These are phyloP conservation scores for Tagetes patula DNA, from an alignment of 129 eudicot species.

Conservation along the genomic window DNA sequence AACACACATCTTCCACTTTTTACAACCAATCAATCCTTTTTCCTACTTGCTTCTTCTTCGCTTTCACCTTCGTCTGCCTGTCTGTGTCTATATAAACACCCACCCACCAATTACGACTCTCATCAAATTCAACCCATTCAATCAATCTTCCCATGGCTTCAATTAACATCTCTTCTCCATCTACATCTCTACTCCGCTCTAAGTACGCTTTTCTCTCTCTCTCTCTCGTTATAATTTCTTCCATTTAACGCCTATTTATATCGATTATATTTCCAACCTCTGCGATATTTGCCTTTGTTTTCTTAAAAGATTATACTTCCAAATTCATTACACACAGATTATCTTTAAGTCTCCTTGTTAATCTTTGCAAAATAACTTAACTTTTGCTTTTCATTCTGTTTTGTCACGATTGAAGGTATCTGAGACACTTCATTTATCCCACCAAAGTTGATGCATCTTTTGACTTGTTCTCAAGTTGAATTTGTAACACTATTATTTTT, in stretches of 20 bases:
- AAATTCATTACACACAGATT: no score
- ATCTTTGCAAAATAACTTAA: neutral
- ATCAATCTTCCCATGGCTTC: conserved; percentile 48
- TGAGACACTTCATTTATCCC: neutral
- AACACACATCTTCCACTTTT: conserved; percentile 12
- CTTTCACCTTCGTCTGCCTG: neutral
- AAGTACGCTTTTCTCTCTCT: conserved; percentile 35
- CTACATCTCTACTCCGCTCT: conserved; percentile 58
- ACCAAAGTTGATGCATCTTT: conserved; percentile 13
- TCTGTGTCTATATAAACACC: neutral
- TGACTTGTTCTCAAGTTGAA: neutral
- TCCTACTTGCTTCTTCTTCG: conserved; percentile 22
- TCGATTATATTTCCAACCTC: neutral
- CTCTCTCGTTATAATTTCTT: neutral
- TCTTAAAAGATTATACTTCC: neutral
- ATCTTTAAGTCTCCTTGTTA: neutral
- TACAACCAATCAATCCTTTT: conserved; percentile 16
- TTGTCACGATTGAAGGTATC: neutral
- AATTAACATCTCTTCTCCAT: conserved; percentile 55
- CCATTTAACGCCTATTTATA: conserved; percentile 1
- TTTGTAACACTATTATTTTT: neutral
- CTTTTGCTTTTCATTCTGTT: neutral
- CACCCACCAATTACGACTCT: conserved; percentile 25
- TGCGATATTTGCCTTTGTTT: neutral
- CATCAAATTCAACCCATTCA: neutral